Conservation (phyloP, 345 rosid species). For the Salix brachista region DNA sequence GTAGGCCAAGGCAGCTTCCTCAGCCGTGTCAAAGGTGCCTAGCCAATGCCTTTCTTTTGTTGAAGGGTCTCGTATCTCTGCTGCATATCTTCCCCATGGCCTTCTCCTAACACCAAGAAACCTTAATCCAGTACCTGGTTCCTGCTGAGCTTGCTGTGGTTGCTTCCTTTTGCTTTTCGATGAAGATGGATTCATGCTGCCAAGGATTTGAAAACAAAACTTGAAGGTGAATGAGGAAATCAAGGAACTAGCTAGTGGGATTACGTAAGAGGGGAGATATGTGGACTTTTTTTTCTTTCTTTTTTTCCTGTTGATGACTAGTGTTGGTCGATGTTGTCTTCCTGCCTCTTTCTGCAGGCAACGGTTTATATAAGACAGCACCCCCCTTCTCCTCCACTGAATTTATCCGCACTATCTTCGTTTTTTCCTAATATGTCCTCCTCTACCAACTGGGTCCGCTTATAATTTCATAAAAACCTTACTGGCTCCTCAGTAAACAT, state of each 20-base stretch:
- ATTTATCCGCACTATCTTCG: not conserved
- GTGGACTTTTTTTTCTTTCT: too few relatives aligned
- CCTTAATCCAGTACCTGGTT: constrained; percentile 22
- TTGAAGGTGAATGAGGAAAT: not conserved
- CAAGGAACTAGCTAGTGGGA: not conserved
- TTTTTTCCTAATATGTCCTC: not conserved
- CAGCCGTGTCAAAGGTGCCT: constrained; percentile 80
- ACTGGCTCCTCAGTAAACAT: too few relatives aligned
- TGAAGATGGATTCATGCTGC: constrained; percentile 45
- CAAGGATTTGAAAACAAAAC: not conserved
- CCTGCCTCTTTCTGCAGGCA: not conserved
- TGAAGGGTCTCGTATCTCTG: constrained; percentile 78
- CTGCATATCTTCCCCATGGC: constrained; percentile 88
- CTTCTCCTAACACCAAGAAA: constrained; percentile 77
- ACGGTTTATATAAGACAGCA: not conserved
- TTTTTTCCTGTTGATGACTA: not conserved
- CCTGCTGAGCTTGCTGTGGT: constrained; percentile 12
- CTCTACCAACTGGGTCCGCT: not conserved
- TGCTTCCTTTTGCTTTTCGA: constrained; percentile 58
- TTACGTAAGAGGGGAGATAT: not conserved
- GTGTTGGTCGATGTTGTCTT: not conserved
- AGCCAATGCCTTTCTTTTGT: constrained; percentile 88
- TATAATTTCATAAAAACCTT: too few relatives aligned
- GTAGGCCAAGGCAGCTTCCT: constrained; percentile 81
- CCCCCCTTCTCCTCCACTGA: not conserved